Percentiles rank a stretch among this genome's conserved stretches.
phyloP scores from a whole-genome alignment of 495 filamentous ascomycete species.

The Poronia punctata region DNA sequence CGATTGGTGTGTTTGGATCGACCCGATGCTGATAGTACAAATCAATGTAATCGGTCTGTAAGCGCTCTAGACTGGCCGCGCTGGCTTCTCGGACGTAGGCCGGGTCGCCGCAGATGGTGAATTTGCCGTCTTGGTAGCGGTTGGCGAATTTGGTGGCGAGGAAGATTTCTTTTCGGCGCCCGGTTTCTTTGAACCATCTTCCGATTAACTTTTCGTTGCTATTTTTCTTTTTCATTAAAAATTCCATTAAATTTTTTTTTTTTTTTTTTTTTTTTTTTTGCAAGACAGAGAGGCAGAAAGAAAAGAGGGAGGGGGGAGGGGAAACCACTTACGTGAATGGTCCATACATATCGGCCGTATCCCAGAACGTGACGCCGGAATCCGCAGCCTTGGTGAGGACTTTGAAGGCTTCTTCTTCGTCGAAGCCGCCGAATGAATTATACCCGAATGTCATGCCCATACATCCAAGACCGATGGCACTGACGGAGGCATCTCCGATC shows the following conservation, averaged over 20 bases:
- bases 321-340: constrained; percentile 20
- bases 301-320: too few species aligned
- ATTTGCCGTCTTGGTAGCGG: constrained; percentile 10
- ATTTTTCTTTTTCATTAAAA: constrained; percentile 13
- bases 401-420: constrained; percentile 30
- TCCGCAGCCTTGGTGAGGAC: constrained; percentile 31
- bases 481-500: constrained; percentile 30
- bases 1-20: constrained; percentile 48
- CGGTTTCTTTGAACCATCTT: constrained; percentile 36
- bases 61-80: constrained; percentile 40
- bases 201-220: constrained; percentile 39
- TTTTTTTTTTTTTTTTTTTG: too few species aligned
- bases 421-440: constrained; percentile 21
- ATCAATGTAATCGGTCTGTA: constrained; percentile 48
- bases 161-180: constrained; percentile 41
- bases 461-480: constrained; percentile 34
- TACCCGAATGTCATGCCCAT: constrained; percentile 33
- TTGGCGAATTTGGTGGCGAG: constrained; percentile 46
- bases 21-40: constrained; percentile 53
- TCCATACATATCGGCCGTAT: constrained; percentile 30
- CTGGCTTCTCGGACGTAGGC: constrained; percentile 26
- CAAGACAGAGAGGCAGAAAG: too few species aligned
- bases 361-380: constrained; percentile 30
- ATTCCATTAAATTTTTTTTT: too few species aligned
- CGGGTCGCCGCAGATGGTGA: constrained; percentile 12